A percentile compares a stretch with the other conserved stretches of the same genome.
Conservation (phyloP, 192 early-diverging fungal genomes). For the Linnemannia exigua region DNA sequence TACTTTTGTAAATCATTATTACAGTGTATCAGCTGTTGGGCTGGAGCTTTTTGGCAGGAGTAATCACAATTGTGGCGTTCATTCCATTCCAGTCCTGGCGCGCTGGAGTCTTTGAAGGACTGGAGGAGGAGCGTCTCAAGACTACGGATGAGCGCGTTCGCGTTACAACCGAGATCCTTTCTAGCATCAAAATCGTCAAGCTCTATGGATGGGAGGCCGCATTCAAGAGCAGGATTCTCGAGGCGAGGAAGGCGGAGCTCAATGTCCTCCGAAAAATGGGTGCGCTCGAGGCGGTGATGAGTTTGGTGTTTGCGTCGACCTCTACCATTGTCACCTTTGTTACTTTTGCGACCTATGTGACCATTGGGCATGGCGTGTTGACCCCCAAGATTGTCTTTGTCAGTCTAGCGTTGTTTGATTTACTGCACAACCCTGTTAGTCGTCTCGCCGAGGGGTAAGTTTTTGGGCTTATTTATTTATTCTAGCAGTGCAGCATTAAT, state of each 20-base stretch:
- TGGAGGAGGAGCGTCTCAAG: constrained; percentile 48
- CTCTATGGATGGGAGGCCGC: constrained; percentile 59
- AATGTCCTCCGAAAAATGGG: constrained; percentile 8
- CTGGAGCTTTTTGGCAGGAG: constrained; percentile 56
- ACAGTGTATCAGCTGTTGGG: constrained; percentile 41
- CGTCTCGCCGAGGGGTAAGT: constrained; percentile 47
- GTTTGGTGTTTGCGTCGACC: constrained; percentile 39
- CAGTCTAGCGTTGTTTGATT: constrained; percentile 27
- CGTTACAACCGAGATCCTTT: constrained; percentile 44
- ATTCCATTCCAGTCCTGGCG: constrained; percentile 47
- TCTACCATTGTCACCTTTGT: constrained; percentile 26
- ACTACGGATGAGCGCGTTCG: constrained; percentile 58
- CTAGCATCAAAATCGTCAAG: constrained; percentile 58
- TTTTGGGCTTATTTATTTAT: not conserved
- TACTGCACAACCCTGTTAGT: constrained; percentile 34
- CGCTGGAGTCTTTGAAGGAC: constrained; percentile 28
- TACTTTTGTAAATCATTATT: not conserved
- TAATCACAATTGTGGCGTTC: constrained; percentile 32
- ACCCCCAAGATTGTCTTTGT: constrained; percentile 55
- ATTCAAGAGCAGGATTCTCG: constrained; percentile 21
- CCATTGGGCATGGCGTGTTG: constrained; percentile 25
- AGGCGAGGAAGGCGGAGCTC: constrained; percentile 18
- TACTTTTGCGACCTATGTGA: constrained; percentile 42
- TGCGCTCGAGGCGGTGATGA: constrained; percentile 32
- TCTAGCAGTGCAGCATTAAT: not conserved